Evolutionary conservation across 108 stramenopile species (phyloP), one percentile per base, ranked within the genome.

Genomic region (Mayamaea pseudoterrestris): DNA sequence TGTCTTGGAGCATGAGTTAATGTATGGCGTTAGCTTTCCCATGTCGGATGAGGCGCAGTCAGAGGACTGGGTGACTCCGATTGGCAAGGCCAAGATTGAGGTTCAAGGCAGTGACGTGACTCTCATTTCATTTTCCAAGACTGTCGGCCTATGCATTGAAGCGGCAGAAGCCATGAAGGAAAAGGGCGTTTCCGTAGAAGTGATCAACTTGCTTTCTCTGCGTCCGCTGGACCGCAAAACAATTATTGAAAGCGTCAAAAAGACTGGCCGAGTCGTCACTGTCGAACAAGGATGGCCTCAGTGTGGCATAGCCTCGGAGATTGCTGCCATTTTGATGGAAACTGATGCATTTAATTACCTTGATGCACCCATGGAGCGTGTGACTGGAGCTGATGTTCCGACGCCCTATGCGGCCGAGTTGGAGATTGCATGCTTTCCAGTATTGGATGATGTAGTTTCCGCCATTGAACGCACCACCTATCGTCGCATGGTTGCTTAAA

Each of bases 281-380:
- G 65, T 99, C 35, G 98, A 99, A 71, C 95, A 94, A 49, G 98
- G 98, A 37, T 94, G 91, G 91, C 93, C 93, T 30, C 98, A 99
- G 69, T 90, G 88, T 53, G 98, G 98, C 41, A 78, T 99, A 46
- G 90, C 93, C 26, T 84, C 95, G 6, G 98, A 99, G 57, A 97
- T 99, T 72, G 83, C 89, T 30, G 94, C 93, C 55, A 74, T 93
- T 57, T 58, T 97, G 51, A 87, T 90, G 76, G 96, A 97, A 73
- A 74, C 90, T 12, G 94, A 95, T 54, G 93, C 94, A 21, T 99
- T 99, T 52, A 96, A 99, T 73, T 95, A 93, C 76, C 74, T 99
- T 66, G 98, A 99, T 80, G 98, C 98, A 3, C 98, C 98, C 24
- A 69, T 93, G 66, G 93, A 96, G 54, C 82, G 98, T 40, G 83